Percentiles rank a stretch among this genome's conserved stretches.
These are phyloP conservation scores for Fusarium odoratissimum DNA, from an alignment of 2,329 filamentous ascomycete genomes.

Conservation along the genomic window DNA sequence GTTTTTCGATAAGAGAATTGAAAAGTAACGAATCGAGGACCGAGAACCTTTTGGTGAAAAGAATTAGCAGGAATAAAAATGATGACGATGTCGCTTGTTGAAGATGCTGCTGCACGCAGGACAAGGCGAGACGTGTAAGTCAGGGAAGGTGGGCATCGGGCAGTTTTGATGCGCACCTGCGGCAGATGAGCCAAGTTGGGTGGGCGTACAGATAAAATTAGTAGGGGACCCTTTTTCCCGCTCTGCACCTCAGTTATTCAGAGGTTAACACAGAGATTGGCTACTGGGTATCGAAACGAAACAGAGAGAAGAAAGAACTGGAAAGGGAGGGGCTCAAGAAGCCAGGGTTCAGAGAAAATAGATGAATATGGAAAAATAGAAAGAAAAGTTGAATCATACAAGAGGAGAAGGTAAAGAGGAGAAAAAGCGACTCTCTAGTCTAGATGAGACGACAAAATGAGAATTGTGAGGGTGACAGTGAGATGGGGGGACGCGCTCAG, in stretches of 20 bases:
- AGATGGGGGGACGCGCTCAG: slow-evolving; percentile 35
- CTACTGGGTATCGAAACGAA: slow-evolving; percentile 37
- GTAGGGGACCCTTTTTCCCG: slow-evolving; percentile 35
- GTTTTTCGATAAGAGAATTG: slow-evolving; percentile 7
- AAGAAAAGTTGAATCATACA: slow-evolving; percentile 28
- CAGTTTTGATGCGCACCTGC: slow-evolving; percentile 36
- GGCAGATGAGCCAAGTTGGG: slow-evolving; percentile 29
- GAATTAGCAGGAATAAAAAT: slow-evolving; percentile 14
- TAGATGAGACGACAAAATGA: slow-evolving; percentile 35
- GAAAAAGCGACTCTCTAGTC: slow-evolving; percentile 17
- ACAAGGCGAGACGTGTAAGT: slow-evolving; percentile 37
- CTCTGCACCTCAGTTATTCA: slow-evolving; percentile 25
- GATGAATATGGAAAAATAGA: slow-evolving; percentile 27
- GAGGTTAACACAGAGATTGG: slow-evolving; percentile 10
- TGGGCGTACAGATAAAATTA: slow-evolving; percentile 39
- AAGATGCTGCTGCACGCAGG: slow-evolving; percentile 19
- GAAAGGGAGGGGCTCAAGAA: slow-evolving; percentile 20
- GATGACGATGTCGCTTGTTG: slow-evolving; percentile 11
- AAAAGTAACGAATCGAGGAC: neutral
- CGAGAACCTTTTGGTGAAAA: slow-evolving; percentile 1
- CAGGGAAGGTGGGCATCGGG: slow-evolving; percentile 38
- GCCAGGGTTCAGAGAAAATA: slow-evolving; percentile 23
- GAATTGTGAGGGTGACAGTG: slow-evolving; percentile 36
- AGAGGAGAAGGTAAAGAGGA: slow-evolving; percentile 30
- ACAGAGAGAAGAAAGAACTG: slow-evolving; percentile 12